A percentile compares a stretch with the other conserved stretches of the same genome.
phyloP scores from a whole-genome alignment of 2,329 filamentous ascomycete genomes.

The Lasiodiplodia hormozganensis region DNA sequence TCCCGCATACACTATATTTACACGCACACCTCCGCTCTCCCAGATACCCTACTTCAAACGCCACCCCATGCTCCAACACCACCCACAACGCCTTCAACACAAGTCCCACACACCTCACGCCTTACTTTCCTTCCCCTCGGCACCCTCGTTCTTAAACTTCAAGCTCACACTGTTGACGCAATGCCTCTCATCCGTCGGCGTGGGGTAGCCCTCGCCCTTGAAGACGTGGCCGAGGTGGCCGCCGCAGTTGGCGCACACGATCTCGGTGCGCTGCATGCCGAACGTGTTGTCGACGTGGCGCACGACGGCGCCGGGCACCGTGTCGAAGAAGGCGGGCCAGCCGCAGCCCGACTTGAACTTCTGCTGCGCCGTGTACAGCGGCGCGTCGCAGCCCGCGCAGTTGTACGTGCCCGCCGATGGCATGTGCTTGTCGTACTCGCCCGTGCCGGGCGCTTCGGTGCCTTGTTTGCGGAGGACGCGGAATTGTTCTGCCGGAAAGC shows the following conservation, averaged over 20 bases:
- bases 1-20: no score
- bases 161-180: constrained; percentile 95
- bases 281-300: constrained; percentile 77
- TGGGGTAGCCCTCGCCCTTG: constrained; percentile 83
- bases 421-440: constrained; percentile 87
- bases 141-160: constrained; percentile 66
- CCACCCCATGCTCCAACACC: background rate
- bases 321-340: constrained; percentile 98
- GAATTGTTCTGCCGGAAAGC: constrained; percentile 78
- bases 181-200: constrained; percentile 93
- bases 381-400: constrained; percentile 84
- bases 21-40: no score
- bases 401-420: constrained; percentile 79
- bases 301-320: constrained; percentile 86
- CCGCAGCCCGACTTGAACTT: constrained; percentile 98
- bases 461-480: constrained; percentile 90
- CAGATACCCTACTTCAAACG: no score
- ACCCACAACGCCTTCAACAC: background rate
- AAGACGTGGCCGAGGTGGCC: constrained; percentile 92
- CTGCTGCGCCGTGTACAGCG: constrained; percentile 89
- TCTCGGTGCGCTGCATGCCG: constrained; percentile 89
- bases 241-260: constrained; percentile 92
- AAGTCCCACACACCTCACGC: background rate
- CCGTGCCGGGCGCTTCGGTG: constrained; percentile 81
- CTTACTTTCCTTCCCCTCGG: constrained; percentile 25